These are phyloP conservation scores for Orobanche coerulescens DNA, from an alignment of 257 asterid species.

Conservation along the genomic window DNA sequence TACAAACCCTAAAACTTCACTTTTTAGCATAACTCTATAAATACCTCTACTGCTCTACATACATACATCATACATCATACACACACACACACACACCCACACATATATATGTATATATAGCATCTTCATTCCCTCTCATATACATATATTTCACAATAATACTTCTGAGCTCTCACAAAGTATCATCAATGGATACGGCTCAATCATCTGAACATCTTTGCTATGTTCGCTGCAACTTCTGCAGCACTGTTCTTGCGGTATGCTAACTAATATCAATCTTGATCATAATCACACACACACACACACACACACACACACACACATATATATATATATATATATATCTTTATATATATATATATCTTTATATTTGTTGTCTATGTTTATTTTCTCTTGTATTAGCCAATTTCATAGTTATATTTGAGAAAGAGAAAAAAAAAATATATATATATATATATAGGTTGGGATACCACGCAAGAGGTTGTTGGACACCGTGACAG, in stretches of 20 bases:
- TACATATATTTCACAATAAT: background rate
- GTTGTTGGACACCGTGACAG: constrained; percentile 89
- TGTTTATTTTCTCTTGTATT: too few relatives aligned
- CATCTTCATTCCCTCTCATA: too few relatives aligned
- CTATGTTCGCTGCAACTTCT: constrained; percentile 91
- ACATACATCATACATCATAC: too few relatives aligned
- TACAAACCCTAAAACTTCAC: constrained; percentile 25
- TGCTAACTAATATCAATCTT: background rate
- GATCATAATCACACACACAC: background rate
- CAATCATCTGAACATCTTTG: constrained; percentile 81
- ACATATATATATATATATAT: too few relatives aligned
- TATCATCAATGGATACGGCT: constrained; percentile 57
- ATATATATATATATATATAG: constrained; percentile 24
- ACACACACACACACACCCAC: too few relatives aligned
- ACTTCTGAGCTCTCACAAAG: background rate
- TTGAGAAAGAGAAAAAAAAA: background rate
- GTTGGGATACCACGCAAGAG: constrained; percentile 94
- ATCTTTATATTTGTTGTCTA: too few relatives aligned
- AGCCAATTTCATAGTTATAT: too few relatives aligned
- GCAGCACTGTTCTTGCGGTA: constrained; percentile 98
- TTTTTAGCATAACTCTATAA: constrained; percentile 19
- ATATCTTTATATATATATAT: too few relatives aligned
- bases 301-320: too few relatives aligned
- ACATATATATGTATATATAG: too few relatives aligned
- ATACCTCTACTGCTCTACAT: too few relatives aligned